Base-by-base conservation (phyloP, 768 basidiomycete species). In the Clavaria fumosa region DNA sequence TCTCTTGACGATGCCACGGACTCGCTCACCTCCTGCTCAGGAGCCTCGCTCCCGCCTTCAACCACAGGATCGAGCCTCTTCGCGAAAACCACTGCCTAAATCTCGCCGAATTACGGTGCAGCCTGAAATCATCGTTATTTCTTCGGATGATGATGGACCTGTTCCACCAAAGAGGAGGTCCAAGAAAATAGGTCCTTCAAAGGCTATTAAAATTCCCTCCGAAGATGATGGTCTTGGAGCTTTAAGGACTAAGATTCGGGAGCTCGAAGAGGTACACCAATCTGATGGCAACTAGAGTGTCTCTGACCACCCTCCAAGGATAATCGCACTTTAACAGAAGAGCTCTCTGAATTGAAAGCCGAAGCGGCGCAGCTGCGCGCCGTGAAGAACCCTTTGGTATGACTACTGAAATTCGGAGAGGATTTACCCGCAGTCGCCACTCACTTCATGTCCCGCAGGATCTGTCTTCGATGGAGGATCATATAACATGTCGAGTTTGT, bases 401-500 rank as follows among this genome's bases (percentile, higher is more conserved):
- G 10, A 18, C 7, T 7, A 34, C 10, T 7, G 18, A 7, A 7
- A 34, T 11, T 7, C 32, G 10, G 32, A 9, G 18, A 9, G 18
- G 32, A 18, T 18, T 7, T 34, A 18, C 7, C 32, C 12, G 12
- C 7, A 7, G 17, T 21, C 18, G 34, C 27, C 11, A 7, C 19
- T 7, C 3, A 19, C 14, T 19, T n/a, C 14, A 18, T 1, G 31
- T 27, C 9, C 37, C 31, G 9, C 33, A 73, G 72, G 57, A 66
- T 42, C 18, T 55, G n/a, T 45, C 53, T 0, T 46, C 64, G 23
- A 42, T 82, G 1, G 69, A 72, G 21, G 78, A 80, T 18, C 48
- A 62, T 32, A 50, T 72, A 9, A 61, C 55, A 28, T 84, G 80
- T 48, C 76, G 76, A 41, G 68, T 84, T 28, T 84, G 80, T 50